Evolutionary conservation across 257 asterid genomes (phyloP).

Genomic region (Penstemon barbatus): DNA sequence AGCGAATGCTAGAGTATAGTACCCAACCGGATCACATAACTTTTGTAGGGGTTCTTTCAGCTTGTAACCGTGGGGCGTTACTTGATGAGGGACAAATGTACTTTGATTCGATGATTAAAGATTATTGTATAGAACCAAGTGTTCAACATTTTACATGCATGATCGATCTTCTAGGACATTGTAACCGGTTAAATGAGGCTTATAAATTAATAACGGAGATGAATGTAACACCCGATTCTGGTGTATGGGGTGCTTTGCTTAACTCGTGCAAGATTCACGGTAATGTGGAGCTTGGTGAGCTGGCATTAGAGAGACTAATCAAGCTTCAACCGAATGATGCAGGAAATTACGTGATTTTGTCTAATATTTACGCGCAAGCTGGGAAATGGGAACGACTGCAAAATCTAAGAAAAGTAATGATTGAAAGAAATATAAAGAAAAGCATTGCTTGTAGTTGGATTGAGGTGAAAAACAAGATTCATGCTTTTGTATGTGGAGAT

Average conservation of each 20-base stretch:
- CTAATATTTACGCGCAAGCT: constrained; percentile 64
- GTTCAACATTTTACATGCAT: constrained; percentile 64
- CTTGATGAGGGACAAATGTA: constrained; percentile 46
- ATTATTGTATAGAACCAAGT: constrained; percentile 48
- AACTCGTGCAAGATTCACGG: constrained; percentile 59
- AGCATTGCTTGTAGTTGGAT: constrained; percentile 62
- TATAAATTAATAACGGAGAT: constrained; percentile 44
- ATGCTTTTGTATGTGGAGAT: constrained; percentile 63
- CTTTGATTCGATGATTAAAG: constrained; percentile 45
- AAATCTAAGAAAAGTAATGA: constrained; percentile 49
- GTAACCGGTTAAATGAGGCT: constrained; percentile 47
- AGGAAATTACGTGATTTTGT: constrained; percentile 57
- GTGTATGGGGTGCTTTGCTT: constrained; percentile 72
- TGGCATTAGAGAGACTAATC: constrained; percentile 49
- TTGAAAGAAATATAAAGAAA: constrained; percentile 50
- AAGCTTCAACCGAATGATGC: constrained; percentile 59
- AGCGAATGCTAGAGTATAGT: constrained; percentile 33
- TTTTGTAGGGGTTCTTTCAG: constrained; percentile 61
- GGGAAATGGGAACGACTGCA: constrained; percentile 67
- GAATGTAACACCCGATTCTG: constrained; percentile 54
- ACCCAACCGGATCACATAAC: constrained; percentile 58
- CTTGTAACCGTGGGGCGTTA: constrained; percentile 62
- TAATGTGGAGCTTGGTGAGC: constrained; percentile 55
- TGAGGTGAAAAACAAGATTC: constrained; percentile 49
- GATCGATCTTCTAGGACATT: constrained; percentile 66